phyloP scores from a whole-genome alignment of 148 eudicot genomes.

The Oxyria digyna region DNA sequence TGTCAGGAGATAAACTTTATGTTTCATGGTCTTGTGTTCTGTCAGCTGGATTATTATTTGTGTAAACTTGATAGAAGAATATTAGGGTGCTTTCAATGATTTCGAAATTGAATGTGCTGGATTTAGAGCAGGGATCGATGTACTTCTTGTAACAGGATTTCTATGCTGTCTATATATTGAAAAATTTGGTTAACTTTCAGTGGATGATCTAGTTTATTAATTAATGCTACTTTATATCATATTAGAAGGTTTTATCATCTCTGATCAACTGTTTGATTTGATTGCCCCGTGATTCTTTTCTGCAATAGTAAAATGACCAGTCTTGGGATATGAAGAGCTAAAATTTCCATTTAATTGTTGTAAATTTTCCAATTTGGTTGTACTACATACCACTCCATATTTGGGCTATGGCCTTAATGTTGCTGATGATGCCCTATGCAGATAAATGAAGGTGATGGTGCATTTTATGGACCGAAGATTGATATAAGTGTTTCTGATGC shows the following conservation, averaged over 20 bases:
- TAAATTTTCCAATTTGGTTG: neutral
- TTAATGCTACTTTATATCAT: neutral
- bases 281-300: neutral
- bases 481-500: slow-evolving; percentile 98
- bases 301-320: neutral
- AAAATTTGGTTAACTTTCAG: neutral
- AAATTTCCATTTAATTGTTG: neutral
- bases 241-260: neutral
- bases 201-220: neutral
- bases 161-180: neutral
- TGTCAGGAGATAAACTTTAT: neutral
- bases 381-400: neutral
- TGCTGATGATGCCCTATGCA: slow-evolving; percentile 12
- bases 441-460: slow-evolving; percentile 98
- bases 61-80: neutral
- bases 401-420: neutral
- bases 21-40: neutral
- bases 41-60: neutral
- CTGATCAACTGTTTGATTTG: neutral
- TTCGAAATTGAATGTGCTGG: neutral
- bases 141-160: neutral
- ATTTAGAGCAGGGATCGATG: neutral
- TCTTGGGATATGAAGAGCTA: neutral
- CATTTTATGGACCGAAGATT: slow-evolving; percentile 98
- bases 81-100: neutral